phyloP scores from a whole-genome alignment of 768 basidiomycete genomes.

The Saitozyma sp. region DNA sequence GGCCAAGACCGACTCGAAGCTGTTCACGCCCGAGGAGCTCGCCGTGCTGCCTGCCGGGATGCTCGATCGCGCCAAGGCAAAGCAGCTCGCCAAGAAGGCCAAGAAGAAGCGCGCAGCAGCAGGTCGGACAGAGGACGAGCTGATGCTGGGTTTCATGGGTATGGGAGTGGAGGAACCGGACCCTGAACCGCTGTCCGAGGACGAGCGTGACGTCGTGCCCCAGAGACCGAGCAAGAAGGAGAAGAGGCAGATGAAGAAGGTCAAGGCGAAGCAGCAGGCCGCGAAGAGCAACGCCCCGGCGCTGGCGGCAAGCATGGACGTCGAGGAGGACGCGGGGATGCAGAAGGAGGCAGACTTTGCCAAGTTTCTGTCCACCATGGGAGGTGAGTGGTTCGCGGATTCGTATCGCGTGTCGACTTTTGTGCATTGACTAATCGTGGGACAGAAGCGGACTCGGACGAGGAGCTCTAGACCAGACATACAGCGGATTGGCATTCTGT shows the following conservation, averaged over 20 bases:
- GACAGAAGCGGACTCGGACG: background rate
- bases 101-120: slow-evolving; percentile 22
- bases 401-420: background rate
- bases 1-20: slow-evolving; percentile 10
- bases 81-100: slow-evolving; percentile 48
- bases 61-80: slow-evolving; percentile 43
- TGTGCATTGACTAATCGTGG: background rate
- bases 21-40: slow-evolving; percentile 49
- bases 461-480: background rate
- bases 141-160: slow-evolving; percentile 11
- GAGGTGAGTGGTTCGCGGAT: slow-evolving; percentile 1
- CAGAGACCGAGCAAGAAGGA: background rate
- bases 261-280: background rate
- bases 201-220: background rate
- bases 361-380: slow-evolving; percentile 5
- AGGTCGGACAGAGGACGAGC: slow-evolving; percentile 7
- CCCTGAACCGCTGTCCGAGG: background rate
- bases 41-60: slow-evolving; percentile 40
- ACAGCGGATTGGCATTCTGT: too few relatives aligned
- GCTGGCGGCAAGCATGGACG: background rate
- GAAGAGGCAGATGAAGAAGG: background rate
- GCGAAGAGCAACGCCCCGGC: background rate
- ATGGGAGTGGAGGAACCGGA: slow-evolving; percentile 11
- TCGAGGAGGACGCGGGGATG: background rate
- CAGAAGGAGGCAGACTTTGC: slow-evolving; percentile 13